These are phyloP conservation scores for Penicillium sp. DNA, from an alignment of 2,329 filamentous ascomycete genomes.

Conservation along the genomic window DNA sequence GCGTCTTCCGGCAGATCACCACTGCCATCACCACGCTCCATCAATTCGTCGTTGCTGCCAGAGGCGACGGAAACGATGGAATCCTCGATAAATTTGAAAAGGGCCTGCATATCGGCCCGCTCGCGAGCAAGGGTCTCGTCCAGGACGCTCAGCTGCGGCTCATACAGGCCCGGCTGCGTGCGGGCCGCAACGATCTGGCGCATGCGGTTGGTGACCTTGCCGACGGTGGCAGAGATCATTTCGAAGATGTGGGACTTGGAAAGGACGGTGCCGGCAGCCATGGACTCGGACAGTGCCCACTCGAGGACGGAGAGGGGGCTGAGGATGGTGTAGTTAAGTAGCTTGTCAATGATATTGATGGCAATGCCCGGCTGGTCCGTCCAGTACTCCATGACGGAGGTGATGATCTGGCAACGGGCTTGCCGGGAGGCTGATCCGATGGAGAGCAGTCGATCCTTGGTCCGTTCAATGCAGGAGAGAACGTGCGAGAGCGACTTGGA, in stretches of 20 bases:
- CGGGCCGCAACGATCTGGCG: slow-evolving; percentile 71
- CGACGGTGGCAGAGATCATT: slow-evolving; percentile 81
- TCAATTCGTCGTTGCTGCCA: slow-evolving; percentile 70
- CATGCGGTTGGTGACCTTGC: slow-evolving; percentile 84
- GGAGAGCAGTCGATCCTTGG: slow-evolving; percentile 81
- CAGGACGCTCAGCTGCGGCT: slow-evolving; percentile 56
- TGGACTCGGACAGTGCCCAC: slow-evolving; percentile 75
- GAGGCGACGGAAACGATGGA: slow-evolving; percentile 68
- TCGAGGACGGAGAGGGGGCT: slow-evolving; percentile 81
- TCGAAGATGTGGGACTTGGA: slow-evolving; percentile 79
- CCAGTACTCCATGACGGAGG: slow-evolving; percentile 91
- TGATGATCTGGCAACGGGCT: slow-evolving; percentile 83
- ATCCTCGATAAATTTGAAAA: slow-evolving; percentile 81
- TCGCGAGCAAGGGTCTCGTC: slow-evolving; percentile 69
- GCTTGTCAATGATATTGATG: slow-evolving; percentile 89
- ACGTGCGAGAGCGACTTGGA: slow-evolving; percentile 96
- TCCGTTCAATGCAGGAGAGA: slow-evolving; percentile 90
- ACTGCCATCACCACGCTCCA: slow-evolving; percentile 63
- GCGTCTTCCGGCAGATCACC: slow-evolving; percentile 55
- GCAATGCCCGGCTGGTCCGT: slow-evolving; percentile 86
- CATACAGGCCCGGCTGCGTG: slow-evolving; percentile 55
- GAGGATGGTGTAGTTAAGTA: slow-evolving; percentile 95
- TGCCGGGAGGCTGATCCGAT: slow-evolving; percentile 72
- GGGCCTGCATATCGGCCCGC: slow-evolving; percentile 68
- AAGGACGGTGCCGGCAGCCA: slow-evolving; percentile 65